Percentiles rank a stretch among this genome's conserved stretches.
phyloP scores from a whole-genome alignment of 2,329 filamentous ascomycete species.

The Aureobasidium uvarum region DNA sequence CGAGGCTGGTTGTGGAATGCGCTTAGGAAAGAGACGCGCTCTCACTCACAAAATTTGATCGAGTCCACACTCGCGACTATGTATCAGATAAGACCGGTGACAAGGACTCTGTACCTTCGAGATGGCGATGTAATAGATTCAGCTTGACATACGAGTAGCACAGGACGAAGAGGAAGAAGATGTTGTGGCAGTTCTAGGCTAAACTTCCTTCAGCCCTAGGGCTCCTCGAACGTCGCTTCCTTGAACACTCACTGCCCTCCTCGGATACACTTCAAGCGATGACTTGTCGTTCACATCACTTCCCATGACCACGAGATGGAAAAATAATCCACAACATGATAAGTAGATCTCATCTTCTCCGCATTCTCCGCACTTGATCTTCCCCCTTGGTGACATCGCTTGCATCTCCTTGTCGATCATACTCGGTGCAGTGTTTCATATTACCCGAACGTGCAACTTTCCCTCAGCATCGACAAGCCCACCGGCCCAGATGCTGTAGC shows the following conservation, averaged over 20 bases:
- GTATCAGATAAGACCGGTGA: no score
- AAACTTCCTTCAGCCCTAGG: neutral
- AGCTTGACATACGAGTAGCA: no score
- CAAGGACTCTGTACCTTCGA: no score
- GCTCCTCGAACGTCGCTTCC: neutral
- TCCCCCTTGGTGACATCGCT: neutral
- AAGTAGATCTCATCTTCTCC: constrained; percentile 11
- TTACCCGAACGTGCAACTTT: neutral
- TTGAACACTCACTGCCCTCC: neutral
- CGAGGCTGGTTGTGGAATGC: no score
- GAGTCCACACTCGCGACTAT: no score
- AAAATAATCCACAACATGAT: neutral
- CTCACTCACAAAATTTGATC: no score
- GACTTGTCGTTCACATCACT: neutral
- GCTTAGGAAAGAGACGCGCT: no score
- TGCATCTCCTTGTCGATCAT: constrained; percentile 14
- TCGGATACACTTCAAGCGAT: neutral
- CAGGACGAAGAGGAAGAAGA: neutral
- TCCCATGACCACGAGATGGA: neutral
- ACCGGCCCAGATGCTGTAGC: neutral
- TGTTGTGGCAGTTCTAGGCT: neutral
- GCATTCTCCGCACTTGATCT: constrained; percentile 1
- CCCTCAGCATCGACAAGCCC: neutral
- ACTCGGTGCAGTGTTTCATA: constrained; percentile 15
- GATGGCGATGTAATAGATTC: no score